phyloP scores from a whole-genome alignment of 2,329 filamentous ascomycete species.

The Fusarium hostae region DNA sequence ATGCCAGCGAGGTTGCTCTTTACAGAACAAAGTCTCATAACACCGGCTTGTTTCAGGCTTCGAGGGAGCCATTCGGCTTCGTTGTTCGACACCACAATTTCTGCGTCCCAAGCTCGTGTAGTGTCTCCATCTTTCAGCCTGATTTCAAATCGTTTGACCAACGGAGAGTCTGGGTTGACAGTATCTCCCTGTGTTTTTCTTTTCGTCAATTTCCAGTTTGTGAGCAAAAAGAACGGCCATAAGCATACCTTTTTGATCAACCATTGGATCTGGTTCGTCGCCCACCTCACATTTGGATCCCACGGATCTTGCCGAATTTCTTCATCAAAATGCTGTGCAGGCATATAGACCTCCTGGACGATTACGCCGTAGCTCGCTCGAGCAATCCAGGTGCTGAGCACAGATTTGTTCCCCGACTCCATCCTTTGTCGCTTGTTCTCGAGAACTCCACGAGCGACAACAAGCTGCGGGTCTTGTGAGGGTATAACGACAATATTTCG shows the following conservation, averaged over 20 bases:
- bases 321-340: conserved; percentile 31
- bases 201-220: neutral
- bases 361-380: conserved; percentile 40
- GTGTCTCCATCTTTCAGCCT: conserved; percentile 48
- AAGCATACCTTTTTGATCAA: conserved; percentile 33
- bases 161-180: conserved; percentile 50
- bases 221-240: neutral
- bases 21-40: conserved; percentile 52
- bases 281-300: conserved; percentile 31
- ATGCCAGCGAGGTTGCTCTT: conserved; percentile 55
- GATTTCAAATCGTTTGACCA: conserved; percentile 50
- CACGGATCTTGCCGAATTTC: conserved; percentile 30
- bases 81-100: conserved; percentile 54
- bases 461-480: conserved; percentile 30
- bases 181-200: conserved; percentile 50
- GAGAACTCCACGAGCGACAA: conserved; percentile 28
- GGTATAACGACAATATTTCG: conserved; percentile 23
- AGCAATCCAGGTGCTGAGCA: conserved; percentile 33
- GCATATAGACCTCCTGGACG: conserved; percentile 34
- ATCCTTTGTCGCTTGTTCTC: conserved; percentile 30
- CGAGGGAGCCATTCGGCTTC: conserved; percentile 51
- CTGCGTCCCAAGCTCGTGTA: conserved; percentile 51
- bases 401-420: conserved; percentile 22
- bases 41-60: conserved; percentile 52
- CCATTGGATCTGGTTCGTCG: conserved; percentile 41